phyloP scores from a whole-genome alignment of 208 protist species.

The Trichomonas tenax region DNA sequence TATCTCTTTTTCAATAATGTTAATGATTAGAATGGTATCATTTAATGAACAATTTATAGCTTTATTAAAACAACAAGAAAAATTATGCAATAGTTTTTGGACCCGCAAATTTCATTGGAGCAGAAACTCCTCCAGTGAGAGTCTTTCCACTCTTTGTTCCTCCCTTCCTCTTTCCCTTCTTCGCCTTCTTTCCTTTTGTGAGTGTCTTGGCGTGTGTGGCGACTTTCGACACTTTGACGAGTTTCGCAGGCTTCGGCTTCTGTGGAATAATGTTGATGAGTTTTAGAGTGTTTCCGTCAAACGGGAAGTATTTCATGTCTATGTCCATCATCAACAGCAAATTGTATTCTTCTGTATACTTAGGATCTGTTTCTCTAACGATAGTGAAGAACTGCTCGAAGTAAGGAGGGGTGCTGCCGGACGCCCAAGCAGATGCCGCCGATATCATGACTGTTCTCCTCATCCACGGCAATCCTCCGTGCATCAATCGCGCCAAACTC shows the following conservation, averaged over 20 bases:
- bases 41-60: no score
- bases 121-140: background rate
- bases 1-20: no score
- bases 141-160: background rate
- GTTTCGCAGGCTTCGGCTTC: background rate
- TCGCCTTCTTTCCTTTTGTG: background rate
- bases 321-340: background rate
- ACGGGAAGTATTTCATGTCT: background rate
- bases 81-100: background rate
- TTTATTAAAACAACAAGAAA: background rate
- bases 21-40: no score
- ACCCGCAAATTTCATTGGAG: background rate
- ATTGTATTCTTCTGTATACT: background rate
- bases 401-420: background rate
- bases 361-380: background rate
- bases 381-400: background rate
- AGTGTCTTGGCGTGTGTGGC: background rate
- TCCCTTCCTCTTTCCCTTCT: background rate
- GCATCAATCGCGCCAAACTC: background rate
- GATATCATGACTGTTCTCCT: background rate
- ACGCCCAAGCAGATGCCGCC: background rate
- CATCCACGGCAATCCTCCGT: background rate
- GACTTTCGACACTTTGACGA: background rate
- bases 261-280: background rate
- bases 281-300: background rate